phyloP scores from a whole-genome alignment of 177 flowering plant species.

The Vitis hybrid region DNA sequence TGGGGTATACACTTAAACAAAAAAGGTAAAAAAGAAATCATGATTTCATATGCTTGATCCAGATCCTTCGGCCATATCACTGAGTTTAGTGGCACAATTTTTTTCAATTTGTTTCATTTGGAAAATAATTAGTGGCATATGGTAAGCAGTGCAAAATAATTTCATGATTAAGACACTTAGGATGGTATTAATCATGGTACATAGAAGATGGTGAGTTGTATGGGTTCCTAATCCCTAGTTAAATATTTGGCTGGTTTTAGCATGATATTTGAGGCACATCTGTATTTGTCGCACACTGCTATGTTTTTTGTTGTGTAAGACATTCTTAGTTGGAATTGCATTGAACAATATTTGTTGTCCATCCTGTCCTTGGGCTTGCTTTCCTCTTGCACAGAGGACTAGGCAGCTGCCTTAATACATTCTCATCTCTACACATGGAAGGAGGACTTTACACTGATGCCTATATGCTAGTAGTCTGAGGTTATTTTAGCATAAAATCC shows the following conservation, averaged over 20 bases:
- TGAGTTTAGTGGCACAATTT: too few species aligned
- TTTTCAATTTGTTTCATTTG: not conserved
- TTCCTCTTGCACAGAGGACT: not conserved
- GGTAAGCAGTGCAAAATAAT: too few species aligned
- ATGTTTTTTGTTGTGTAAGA: not conserved
- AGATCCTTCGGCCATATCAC: too few species aligned
- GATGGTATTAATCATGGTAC: not conserved
- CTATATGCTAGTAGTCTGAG: too few species aligned
- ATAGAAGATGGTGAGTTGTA: not conserved
- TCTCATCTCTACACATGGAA: not conserved
- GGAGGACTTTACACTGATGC: not conserved
- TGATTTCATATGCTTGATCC: not conserved
- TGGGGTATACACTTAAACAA: not conserved
- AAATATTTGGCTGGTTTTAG: not conserved
- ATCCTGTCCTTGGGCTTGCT: not conserved
- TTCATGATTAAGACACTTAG: too few species aligned
- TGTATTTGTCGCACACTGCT: not conserved
- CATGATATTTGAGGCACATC: not conserved
- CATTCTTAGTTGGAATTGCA: not conserved
- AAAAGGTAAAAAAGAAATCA: not conserved
- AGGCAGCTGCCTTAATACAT: not conserved
- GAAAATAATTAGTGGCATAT: too few species aligned
- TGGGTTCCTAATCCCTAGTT: not conserved
- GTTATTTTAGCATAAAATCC: too few species aligned
- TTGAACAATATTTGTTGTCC: not conserved